Percentiles rank a stretch among this genome's conserved stretches.
Evolutionary conservation across 2,329 filamentous ascomycete species (phyloP).

Genomic region (Apiospora marii): DNA sequence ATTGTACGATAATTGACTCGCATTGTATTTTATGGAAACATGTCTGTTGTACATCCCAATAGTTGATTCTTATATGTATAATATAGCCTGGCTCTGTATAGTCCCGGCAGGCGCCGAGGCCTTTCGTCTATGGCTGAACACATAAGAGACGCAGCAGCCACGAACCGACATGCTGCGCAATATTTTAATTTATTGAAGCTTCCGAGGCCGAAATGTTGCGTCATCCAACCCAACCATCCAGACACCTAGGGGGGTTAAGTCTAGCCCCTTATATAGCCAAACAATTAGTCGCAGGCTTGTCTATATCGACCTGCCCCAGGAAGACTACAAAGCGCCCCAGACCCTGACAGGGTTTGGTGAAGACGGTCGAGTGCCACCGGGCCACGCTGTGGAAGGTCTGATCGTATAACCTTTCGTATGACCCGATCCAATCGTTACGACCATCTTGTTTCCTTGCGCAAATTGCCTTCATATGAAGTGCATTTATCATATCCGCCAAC

Average conservation of each 20-base stretch:
- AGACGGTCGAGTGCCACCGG: background rate
- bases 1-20: background rate
- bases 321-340: conserved; percentile 7
- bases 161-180: background rate
- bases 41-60: background rate
- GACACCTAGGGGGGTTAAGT: background rate
- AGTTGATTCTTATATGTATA: conserved; percentile 13
- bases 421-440: background rate
- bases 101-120: background rate
- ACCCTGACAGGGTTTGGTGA: background rate
- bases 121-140: background rate
- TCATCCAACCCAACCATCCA: conserved; percentile 17
- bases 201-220: background rate
- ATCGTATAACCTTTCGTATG: background rate
- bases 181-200: conserved; percentile 5
- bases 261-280: conserved; percentile 17
- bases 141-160: background rate
- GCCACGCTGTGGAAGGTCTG: background rate
- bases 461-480: conserved; percentile 13
- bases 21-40: background rate
- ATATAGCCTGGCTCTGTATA: background rate
- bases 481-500: conserved; percentile 20
- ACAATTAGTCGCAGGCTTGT: background rate
- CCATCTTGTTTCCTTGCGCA: conserved; percentile 8
- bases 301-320: background rate